A percentile compares a stretch with the other conserved stretches of the same genome.
Evolutionary conservation across 2,329 filamentous ascomycete genomes (phyloP).

Genomic region (Paracorniculantispora psalliotae): DNA sequence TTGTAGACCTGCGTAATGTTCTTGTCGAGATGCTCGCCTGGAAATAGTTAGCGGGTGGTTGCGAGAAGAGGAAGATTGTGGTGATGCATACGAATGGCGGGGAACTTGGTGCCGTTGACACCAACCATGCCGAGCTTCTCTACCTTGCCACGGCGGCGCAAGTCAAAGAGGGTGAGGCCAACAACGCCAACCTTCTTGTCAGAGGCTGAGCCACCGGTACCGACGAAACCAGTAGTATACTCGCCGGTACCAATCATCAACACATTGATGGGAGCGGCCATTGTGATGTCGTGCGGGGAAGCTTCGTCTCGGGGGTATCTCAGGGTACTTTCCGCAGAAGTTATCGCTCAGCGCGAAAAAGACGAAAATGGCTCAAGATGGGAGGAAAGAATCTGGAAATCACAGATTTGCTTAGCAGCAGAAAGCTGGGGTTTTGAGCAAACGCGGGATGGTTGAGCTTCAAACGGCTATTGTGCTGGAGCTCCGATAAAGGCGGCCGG

Average conservation of each 20-base stretch:
- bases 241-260: conserved; percentile 74
- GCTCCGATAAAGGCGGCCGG: background rate
- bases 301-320: background rate
- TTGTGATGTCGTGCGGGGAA: background rate
- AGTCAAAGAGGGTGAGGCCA: conserved; percentile 81
- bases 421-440: background rate
- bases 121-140: conserved; percentile 83
- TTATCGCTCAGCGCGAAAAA: background rate
- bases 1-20: conserved; percentile 91
- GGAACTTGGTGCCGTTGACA: conserved; percentile 82
- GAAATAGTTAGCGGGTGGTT: conserved; percentile 1
- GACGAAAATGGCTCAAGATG: background rate
- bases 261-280: conserved; percentile 9
- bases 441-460: background rate
- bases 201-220: conserved; percentile 73
- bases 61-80: background rate
- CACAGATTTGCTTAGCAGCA: background rate
- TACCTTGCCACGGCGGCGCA: conserved; percentile 84
- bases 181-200: conserved; percentile 98
- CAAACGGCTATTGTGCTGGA: background rate
- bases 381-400: background rate
- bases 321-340: background rate
- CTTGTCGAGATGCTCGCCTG: conserved; percentile 75
- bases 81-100: conserved; percentile 68
- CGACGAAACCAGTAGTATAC: conserved; percentile 94